These are phyloP conservation scores for Ascoidea tarda DNA, from an alignment of 805 yeast genomes.

Conservation along the genomic window DNA sequence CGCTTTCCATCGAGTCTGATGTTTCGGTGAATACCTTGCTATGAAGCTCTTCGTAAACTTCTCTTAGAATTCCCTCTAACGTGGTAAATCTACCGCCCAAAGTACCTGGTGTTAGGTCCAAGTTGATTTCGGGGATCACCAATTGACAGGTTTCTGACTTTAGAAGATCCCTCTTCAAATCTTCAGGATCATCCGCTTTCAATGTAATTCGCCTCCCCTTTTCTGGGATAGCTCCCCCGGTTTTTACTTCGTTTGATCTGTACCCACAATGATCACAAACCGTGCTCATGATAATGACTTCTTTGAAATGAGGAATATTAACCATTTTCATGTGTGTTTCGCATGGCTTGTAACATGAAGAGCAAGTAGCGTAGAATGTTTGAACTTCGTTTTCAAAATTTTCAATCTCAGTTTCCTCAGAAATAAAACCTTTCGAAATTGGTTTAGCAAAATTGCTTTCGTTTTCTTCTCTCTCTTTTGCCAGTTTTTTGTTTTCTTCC, in stretches of 20 bases:
- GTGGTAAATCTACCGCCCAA: slow-evolving; percentile 98
- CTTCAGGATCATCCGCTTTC: slow-evolving; percentile 70
- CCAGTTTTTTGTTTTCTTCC: slow-evolving; percentile 23
- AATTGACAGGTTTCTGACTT: slow-evolving; percentile 90
- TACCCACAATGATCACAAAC: slow-evolving; percentile 88
- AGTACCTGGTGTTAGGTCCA: slow-evolving; percentile 92
- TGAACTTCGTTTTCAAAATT: slow-evolving; percentile 85
- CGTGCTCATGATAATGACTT: slow-evolving; percentile 92
- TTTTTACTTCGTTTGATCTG: slow-evolving; percentile 93
- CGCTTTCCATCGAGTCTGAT: slow-evolving; percentile 82
- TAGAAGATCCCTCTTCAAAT: slow-evolving; percentile 84
- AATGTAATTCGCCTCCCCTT: slow-evolving; percentile 67
- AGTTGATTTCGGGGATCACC: slow-evolving; percentile 70
- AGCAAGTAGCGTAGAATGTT: slow-evolving; percentile 84
- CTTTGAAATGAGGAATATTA: slow-evolving; percentile 95
- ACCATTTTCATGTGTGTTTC: slow-evolving; percentile 95
- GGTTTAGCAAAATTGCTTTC: slow-evolving; percentile 18
- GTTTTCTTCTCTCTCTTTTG: slow-evolving; percentile 21
- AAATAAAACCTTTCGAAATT: slow-evolving; percentile 40
- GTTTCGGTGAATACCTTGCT: slow-evolving; percentile 73
- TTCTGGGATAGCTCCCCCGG: slow-evolving; percentile 92
- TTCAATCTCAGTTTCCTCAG: slow-evolving; percentile 70
- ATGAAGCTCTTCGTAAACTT: slow-evolving; percentile 82
- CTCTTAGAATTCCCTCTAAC: slow-evolving; percentile 80
- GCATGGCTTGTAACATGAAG: slow-evolving; percentile 71